Evolutionary conservation across 768 basidiomycete genomes (phyloP).

Genomic region (Lentinula raphanica): DNA sequence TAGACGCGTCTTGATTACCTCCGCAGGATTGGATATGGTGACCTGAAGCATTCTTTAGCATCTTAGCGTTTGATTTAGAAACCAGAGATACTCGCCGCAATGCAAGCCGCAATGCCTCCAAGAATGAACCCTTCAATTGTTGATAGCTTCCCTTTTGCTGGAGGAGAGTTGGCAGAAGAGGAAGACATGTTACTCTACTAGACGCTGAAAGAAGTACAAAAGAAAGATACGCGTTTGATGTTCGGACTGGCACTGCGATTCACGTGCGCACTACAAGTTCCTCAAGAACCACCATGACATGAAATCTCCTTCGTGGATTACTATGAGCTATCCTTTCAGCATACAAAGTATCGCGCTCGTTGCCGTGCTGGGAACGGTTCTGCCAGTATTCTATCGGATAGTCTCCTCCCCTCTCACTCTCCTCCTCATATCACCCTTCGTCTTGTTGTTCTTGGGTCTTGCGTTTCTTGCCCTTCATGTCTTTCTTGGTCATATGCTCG

Average conservation of each 20-base stretch:
- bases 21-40: constrained; percentile 73
- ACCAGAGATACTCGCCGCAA: constrained; percentile 71
- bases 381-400: constrained; percentile 52
- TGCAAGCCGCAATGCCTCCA: constrained; percentile 88
- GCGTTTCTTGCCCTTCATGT: constrained; percentile 51
- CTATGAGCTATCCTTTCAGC: constrained; percentile 36
- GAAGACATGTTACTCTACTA: background rate
- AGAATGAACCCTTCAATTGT: constrained; percentile 80
- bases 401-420: constrained; percentile 63
- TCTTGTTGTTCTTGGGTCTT: constrained; percentile 43
- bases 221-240: too few species aligned
- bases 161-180: constrained; percentile 12
- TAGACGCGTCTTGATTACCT: constrained; percentile 90
- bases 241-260: background rate
- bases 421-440: constrained; percentile 56
- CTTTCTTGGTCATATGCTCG: constrained; percentile 54
- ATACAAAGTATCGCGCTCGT: constrained; percentile 51
- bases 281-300: background rate
- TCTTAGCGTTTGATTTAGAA: background rate
- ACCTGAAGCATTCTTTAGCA: constrained; percentile 41
- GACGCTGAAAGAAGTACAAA: background rate
- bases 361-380: constrained; percentile 48
- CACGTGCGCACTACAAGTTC: background rate
- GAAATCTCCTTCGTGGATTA: background rate
- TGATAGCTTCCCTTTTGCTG: constrained; percentile 32